Evolutionary conservation across 768 basidiomycete species (phyloP), one percentile per base, ranked within the genome.

Genomic region (Trametes meyenii): DNA sequence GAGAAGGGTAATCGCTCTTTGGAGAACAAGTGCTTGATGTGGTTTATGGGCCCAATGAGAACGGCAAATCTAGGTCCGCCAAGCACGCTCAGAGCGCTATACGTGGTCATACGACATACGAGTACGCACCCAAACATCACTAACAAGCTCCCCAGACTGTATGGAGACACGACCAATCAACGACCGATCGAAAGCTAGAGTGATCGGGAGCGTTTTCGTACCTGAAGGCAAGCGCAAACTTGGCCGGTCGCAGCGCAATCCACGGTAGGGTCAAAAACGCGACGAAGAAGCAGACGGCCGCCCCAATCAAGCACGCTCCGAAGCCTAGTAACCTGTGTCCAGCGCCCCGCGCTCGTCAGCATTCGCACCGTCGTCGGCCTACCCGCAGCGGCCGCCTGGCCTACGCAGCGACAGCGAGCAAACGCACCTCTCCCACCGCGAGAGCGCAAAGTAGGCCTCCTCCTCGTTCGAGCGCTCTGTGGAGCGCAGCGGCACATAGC

Each of bases 191-290:
- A 16, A 10, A 42, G 23, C 24, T 21, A 21, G 8, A 29, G 50
- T 36, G n/a, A 42, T 11, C 14, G n/a, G 35, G 33, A 43, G 49
- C 6, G 10, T 23, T 17, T 24, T 45, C 74, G 44, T 69, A 87
- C 83, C 91, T 94, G 74, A 96, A 93, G 1, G 93, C 84, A 43
- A 96, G 78, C 0, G 94, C 96, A 72, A 97, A 98, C 76, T 98
- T 97, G 17, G 90, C 80, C 16, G 94, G 94, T 54, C 91, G 90
- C 38, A 90, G 53, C 0, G 85, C 84, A 43, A 90, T 76, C 67
- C 87, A 67, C 7, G 92, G 89, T 39, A 95, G 78, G 2, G 91
- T 92, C 54, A 96, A 72, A 76, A 97, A 98, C 16, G 93, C 85
- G 42, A 97, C 87, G 66, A 90, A 86, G 79, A 98, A 97, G 77